A percentile compares a stretch with the other conserved stretches of the same genome.
phyloP scores from a whole-genome alignment of 2,329 filamentous ascomycete genomes.

The Phoma herbarum region DNA sequence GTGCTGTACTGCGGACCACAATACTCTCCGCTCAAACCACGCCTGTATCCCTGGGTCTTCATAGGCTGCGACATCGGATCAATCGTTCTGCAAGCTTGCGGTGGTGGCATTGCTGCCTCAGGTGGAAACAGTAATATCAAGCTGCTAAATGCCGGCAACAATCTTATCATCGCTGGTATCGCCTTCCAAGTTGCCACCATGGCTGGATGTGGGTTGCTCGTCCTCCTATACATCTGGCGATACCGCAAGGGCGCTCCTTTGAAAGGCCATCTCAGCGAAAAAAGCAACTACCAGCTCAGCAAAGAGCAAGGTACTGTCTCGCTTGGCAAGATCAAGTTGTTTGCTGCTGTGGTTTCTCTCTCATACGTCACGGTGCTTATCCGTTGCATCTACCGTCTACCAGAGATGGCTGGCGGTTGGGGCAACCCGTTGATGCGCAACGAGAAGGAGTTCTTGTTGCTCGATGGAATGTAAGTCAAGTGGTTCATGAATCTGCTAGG shows the following conservation, averaged over 20 bases:
- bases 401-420: conserved; percentile 58
- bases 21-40: conserved; percentile 50
- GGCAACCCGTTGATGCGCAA: conserved; percentile 55
- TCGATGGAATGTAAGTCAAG: conserved; percentile 55
- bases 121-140: conserved; percentile 38
- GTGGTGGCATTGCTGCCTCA: conserved; percentile 63
- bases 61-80: conserved; percentile 65
- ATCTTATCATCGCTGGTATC: conserved; percentile 66
- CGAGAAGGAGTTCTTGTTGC: conserved; percentile 56
- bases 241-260: conserved; percentile 32
- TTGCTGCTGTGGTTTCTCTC: conserved; percentile 39
- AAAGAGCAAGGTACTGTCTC: conserved; percentile 31
- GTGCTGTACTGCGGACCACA: conserved; percentile 55
- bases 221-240: conserved; percentile 45
- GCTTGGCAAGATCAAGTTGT: conserved; percentile 33
- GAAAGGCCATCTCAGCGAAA: conserved; percentile 26
- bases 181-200: conserved; percentile 63
- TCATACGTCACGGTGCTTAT: conserved; percentile 57
- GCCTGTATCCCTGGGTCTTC: conserved; percentile 65
- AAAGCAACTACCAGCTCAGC: conserved; percentile 36
- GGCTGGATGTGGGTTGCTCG: conserved; percentile 55
- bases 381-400: conserved; percentile 58
- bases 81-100: conserved; percentile 64
- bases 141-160: conserved; percentile 55
- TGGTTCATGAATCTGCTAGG: too few relatives aligned